phyloP scores from a whole-genome alignment of 75 land plant genomes.

The Pinus tabuliformis region DNA sequence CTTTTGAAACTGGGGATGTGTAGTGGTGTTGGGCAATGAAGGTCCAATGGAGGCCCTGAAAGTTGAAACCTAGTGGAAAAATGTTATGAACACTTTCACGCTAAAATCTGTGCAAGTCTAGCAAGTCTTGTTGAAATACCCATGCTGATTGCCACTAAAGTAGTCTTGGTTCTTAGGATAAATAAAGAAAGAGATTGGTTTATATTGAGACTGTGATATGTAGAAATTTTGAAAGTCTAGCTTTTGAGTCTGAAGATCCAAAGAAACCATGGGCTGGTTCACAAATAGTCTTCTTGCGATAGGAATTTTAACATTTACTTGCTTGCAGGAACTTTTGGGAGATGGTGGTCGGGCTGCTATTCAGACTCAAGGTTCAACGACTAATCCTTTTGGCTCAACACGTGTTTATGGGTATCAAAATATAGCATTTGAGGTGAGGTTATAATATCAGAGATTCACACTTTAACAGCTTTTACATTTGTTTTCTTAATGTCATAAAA shows the following conservation, averaged over 20 bases:
- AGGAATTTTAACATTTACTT: not conserved
- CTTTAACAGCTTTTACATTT: not conserved
- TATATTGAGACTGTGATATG: not conserved
- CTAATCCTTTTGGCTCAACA: constrained; percentile 94
- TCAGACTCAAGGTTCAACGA: constrained; percentile 89
- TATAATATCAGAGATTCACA: not conserved
- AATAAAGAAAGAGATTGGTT: not conserved
- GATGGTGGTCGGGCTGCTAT: constrained; percentile 95
- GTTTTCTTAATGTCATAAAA: not conserved
- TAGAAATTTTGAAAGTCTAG: not conserved
- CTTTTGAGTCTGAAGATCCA: not conserved
- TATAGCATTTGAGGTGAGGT: constrained; percentile 87
- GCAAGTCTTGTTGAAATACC: not conserved
- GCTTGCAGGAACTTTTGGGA: constrained; percentile 72
- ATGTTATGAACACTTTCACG: not conserved
- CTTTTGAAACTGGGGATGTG: not conserved
- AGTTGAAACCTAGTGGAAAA: too few species aligned
- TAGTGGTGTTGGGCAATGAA: not conserved
- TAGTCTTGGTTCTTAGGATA: not conserved
- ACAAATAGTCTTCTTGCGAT: not conserved
- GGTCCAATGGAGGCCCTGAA: not conserved
- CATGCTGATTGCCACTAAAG: not conserved
- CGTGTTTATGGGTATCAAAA: constrained; percentile 93
- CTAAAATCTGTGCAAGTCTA: not conserved
- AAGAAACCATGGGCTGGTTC: not conserved